These are phyloP conservation scores for Hordeum pubiflorum DNA, from an alignment of 202 grass and related monocot genomes.

Conservation along the genomic window DNA sequence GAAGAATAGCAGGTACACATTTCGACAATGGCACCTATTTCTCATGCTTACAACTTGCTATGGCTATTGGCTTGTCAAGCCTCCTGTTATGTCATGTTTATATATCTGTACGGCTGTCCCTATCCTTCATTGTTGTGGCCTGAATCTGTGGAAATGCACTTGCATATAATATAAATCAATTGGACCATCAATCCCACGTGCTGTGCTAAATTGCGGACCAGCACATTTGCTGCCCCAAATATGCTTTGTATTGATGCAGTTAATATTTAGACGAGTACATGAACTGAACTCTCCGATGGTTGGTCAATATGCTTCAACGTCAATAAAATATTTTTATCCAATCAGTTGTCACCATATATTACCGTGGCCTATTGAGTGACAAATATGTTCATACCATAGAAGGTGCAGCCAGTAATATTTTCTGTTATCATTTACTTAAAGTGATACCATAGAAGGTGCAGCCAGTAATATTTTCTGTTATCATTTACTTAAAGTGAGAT, in stretches of 20 bases:
- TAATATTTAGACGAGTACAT: background rate
- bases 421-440: background rate
- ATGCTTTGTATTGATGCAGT: constrained; percentile 1
- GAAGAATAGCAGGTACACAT: constrained; percentile 72
- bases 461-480: background rate
- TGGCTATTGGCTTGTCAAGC: background rate
- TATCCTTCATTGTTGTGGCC: constrained; percentile 1
- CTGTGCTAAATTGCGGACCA: background rate
- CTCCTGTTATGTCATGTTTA: constrained; percentile 21
- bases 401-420: background rate
- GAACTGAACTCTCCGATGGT: background rate
- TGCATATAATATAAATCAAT: constrained; percentile 6
- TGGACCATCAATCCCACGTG: background rate
- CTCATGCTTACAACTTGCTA: background rate
- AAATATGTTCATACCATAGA: background rate
- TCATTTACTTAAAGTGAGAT: background rate
- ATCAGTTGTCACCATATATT: background rate
- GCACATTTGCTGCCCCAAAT: constrained; percentile 2
- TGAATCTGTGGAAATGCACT: constrained; percentile 6
- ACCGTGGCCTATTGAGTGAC: background rate
- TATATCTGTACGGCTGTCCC: background rate
- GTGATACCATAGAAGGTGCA: background rate
- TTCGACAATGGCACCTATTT: background rate
- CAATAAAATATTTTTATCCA: background rate
- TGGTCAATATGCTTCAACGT: background rate